Percentiles rank a stretch among this genome's conserved stretches.
Conservation (phyloP, 2,329 filamentous ascomycete genomes). For the Clarireedia paspali region DNA sequence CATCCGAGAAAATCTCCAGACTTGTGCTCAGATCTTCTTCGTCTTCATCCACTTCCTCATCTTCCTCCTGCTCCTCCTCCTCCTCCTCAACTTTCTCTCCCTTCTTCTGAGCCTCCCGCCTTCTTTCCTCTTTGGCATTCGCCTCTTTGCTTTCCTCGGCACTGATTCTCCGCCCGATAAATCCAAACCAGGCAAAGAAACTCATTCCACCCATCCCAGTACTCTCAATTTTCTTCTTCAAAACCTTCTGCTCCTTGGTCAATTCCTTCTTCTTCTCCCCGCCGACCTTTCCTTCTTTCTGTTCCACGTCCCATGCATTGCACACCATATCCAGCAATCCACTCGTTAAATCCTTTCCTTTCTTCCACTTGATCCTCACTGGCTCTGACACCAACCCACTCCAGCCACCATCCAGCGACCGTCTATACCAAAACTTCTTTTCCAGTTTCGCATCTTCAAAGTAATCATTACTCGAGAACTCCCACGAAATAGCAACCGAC, state of each 20-base stretch:
- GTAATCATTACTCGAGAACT: constrained; percentile 73
- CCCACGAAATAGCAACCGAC: constrained; percentile 68
- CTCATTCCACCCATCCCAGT: constrained; percentile 59
- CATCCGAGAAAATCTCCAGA: constrained; percentile 80
- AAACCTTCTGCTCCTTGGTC: constrained; percentile 41
- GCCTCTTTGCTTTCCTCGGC: constrained; percentile 64
- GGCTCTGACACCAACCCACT: constrained; percentile 80
- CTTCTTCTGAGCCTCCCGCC: constrained; percentile 37
- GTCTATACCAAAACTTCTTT: constrained; percentile 88
- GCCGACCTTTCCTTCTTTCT: constrained; percentile 32
- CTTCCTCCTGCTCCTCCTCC: constrained; percentile 31
- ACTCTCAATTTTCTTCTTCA: constrained; percentile 46
- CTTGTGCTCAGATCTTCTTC: constrained; percentile 56
- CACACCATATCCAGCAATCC: constrained; percentile 70
- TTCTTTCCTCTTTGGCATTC: constrained; percentile 47
- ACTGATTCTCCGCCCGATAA: constrained; percentile 59
- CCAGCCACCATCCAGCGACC: constrained; percentile 54
- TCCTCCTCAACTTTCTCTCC: constrained; percentile 28
- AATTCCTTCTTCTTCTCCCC: constrained; percentile 27
- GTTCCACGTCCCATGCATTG: constrained; percentile 58
- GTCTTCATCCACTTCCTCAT: constrained; percentile 43
- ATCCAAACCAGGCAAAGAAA: constrained; percentile 90
- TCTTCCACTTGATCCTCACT: constrained; percentile 82
- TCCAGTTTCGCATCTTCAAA: constrained; percentile 72
- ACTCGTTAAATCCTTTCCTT: constrained; percentile 73